A percentile compares a stretch with the other conserved stretches of the same genome.
Conservation (phyloP, 2,329 filamentous ascomycete genomes). For the Blastomyces percursus region DNA sequence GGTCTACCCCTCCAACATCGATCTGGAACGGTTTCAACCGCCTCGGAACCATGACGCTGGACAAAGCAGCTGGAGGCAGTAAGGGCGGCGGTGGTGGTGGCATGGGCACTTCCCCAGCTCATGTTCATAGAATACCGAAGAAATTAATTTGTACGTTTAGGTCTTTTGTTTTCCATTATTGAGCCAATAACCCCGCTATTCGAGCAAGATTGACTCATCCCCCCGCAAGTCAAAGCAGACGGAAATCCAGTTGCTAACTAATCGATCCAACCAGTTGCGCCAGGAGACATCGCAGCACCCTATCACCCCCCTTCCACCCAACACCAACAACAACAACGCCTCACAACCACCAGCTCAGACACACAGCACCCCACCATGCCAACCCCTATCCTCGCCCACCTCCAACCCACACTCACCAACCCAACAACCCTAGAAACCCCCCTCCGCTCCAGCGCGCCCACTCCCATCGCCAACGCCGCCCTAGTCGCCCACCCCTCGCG, state of each 20-base stretch:
- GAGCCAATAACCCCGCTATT: not conserved
- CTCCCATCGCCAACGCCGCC: slow-evolving; percentile 27
- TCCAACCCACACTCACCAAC: slow-evolving; percentile 8
- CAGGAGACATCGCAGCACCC: slow-evolving; percentile 30
- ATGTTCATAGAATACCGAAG: slow-evolving; percentile 24
- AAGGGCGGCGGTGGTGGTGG: not conserved
- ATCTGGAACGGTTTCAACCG: not conserved
- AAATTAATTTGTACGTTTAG: slow-evolving; percentile 31
- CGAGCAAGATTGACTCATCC: not conserved
- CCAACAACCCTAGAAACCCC: slow-evolving; percentile 7
- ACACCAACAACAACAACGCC: not conserved
- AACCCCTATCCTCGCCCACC: slow-evolving; percentile 11
- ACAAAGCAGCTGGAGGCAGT: not conserved
- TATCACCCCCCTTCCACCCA: not conserved
- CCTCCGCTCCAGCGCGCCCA: slow-evolving; percentile 25
- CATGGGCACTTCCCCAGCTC: slow-evolving; percentile 2
- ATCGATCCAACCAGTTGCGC: slow-evolving; percentile 26
- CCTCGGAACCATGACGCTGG: slow-evolving; percentile 5
- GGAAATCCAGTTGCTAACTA: not conserved
- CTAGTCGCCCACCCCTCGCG: slow-evolving; percentile 30
- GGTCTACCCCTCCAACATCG: not conserved
- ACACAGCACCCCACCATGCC: slow-evolving; percentile 6
- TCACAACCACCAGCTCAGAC: slow-evolving; percentile 13
- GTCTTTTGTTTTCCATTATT: not conserved
- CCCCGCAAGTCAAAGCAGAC: not conserved